Percentiles rank a stretch among this genome's conserved stretches.
Evolutionary conservation across 306 rosid species (phyloP).

Genomic region (Rubus parviflorus): DNA sequence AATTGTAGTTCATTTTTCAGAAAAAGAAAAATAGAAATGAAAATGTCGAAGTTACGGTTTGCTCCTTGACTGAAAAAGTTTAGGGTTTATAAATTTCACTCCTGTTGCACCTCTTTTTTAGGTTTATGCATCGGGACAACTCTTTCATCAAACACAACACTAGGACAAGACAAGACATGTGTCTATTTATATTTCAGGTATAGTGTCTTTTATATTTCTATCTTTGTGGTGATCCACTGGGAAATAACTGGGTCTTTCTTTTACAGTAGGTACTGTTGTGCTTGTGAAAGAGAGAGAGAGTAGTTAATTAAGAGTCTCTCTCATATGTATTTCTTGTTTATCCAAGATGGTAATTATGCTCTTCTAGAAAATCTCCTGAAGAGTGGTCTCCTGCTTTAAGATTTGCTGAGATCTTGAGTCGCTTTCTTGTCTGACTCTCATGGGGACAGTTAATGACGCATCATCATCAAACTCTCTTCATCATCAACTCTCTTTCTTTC

Average conservation of each 20-base stretch:
- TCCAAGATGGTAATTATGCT: conserved; percentile 1
- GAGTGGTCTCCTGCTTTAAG: conserved; percentile 14
- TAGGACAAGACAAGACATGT: neutral
- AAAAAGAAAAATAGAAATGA: too few relatives aligned
- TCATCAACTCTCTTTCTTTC: neutral
- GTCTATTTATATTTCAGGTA: neutral
- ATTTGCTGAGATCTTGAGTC: conserved; percentile 35
- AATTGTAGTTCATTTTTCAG: too few relatives aligned
- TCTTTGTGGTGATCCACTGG: neutral
- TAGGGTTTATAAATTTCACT: neutral
- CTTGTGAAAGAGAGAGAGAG: neutral
- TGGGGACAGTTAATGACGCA: conserved; percentile 38
- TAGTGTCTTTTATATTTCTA: neutral
- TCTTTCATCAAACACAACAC: neutral
- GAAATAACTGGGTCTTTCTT: neutral
- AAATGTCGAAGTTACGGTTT: too few relatives aligned
- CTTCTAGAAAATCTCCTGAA: conserved; percentile 9
- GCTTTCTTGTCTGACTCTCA: conserved; percentile 44
- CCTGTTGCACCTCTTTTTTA: too few relatives aligned
- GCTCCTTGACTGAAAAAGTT: neutral
- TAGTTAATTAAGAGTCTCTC: neutral
- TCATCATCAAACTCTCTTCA: conserved; percentile 12
- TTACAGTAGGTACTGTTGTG: neutral
- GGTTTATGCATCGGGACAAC: neutral
- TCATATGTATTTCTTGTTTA: neutral